Conservation (phyloP, 164 flowering plant species). For the Tetracentron sinense region DNA sequence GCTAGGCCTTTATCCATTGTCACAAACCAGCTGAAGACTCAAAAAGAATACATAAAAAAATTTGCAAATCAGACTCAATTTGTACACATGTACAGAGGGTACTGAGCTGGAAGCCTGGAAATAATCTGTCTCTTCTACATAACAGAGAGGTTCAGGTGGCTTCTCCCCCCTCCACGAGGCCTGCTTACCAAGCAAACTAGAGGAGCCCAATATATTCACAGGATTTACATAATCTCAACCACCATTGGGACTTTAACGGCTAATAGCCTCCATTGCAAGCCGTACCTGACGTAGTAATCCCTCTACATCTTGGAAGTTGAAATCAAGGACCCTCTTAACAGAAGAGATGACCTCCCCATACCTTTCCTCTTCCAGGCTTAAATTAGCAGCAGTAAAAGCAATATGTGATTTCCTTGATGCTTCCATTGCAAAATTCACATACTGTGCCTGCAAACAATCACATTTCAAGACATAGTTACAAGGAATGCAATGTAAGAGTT, state of each 20-base stretch:
- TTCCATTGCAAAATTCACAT: slow-evolving; percentile 71
- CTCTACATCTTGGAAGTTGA: slow-evolving; percentile 72
- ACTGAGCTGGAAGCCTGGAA: slow-evolving; percentile 5
- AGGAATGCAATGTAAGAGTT: neutral
- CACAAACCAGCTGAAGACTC: slow-evolving; percentile 16
- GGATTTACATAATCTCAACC: slow-evolving; percentile 18
- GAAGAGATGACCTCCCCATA: slow-evolving; percentile 36
- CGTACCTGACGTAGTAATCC: slow-evolving; percentile 54
- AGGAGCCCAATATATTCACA: slow-evolving; percentile 18
- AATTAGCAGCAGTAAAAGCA: slow-evolving; percentile 57
- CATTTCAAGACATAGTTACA: neutral
- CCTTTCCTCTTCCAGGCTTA: slow-evolving; percentile 28
- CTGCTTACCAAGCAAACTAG: slow-evolving; percentile 21
- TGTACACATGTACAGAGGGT: slow-evolving; percentile 40
- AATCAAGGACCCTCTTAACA: slow-evolving; percentile 65
- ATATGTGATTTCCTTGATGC: slow-evolving; percentile 57
- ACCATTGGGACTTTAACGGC: slow-evolving; percentile 33
- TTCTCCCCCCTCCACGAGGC: slow-evolving; percentile 10
- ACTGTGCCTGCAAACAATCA: slow-evolving; percentile 51
- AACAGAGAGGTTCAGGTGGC: slow-evolving; percentile 5
- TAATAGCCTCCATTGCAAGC: slow-evolving; percentile 58
- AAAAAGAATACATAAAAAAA: slow-evolving; percentile 32
- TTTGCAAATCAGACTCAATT: slow-evolving; percentile 27
- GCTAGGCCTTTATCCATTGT: slow-evolving; percentile 14
- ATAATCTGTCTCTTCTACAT: slow-evolving; percentile 13